phyloP scores from a whole-genome alignment of 768 basidiomycete species.

The Botryobasidium botryosum region DNA sequence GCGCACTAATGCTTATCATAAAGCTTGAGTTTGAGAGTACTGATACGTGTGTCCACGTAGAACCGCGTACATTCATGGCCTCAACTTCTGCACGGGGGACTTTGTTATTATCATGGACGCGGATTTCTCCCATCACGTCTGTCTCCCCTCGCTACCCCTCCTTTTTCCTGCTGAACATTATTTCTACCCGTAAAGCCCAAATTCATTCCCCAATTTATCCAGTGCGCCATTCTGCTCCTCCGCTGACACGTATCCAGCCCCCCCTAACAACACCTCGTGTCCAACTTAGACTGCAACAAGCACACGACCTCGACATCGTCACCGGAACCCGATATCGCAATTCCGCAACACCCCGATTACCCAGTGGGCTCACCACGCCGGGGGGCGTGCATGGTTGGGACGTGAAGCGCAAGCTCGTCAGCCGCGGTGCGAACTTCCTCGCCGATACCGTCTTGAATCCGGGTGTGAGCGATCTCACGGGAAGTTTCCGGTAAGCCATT shows the following conservation, averaged over 20 bases:
- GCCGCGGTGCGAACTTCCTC: slow-evolving; percentile 77
- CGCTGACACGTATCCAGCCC: not conserved
- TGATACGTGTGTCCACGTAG: slow-evolving; percentile 23
- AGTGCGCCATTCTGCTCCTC: slow-evolving; percentile 24
- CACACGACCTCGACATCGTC: slow-evolving; percentile 82
- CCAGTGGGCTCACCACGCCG: slow-evolving; percentile 28
- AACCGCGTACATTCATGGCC: slow-evolving; percentile 83
- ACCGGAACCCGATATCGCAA: slow-evolving; percentile 80
- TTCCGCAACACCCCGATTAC: slow-evolving; percentile 36
- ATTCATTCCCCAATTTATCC: slow-evolving; percentile 86
- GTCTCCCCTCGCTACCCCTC: slow-evolving; percentile 15
- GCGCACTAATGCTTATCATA: slow-evolving; percentile 12
- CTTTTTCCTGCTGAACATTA: not conserved
- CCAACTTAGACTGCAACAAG: slow-evolving; percentile 53
- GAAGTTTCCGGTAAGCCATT: slow-evolving; percentile 57
- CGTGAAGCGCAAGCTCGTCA: slow-evolving; percentile 72
- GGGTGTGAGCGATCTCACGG: slow-evolving; percentile 80
- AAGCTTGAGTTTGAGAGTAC: slow-evolving; percentile 1
- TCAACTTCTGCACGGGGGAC: slow-evolving; percentile 77
- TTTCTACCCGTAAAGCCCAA: slow-evolving; percentile 53
- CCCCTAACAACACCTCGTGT: not conserved
- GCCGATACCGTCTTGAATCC: slow-evolving; percentile 73
- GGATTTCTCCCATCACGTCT: slow-evolving; percentile 86
- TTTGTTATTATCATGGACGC: slow-evolving; percentile 97
- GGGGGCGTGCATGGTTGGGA: slow-evolving; percentile 93